Conservation (phyloP, 495 filamentous ascomycete genomes). For the Tuber brumale region DNA sequence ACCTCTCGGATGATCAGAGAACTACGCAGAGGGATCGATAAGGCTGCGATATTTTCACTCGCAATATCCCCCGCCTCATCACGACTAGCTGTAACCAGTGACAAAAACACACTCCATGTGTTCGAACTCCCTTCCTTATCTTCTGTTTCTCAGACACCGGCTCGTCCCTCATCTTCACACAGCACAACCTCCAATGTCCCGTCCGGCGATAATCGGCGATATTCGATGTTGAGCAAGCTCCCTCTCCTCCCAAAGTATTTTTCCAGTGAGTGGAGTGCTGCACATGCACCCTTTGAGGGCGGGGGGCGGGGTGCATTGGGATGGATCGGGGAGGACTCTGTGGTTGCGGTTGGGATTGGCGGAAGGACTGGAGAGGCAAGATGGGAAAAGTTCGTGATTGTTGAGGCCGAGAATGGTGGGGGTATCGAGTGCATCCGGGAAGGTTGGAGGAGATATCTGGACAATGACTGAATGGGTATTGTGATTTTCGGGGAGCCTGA, state of each 20-base stretch:
- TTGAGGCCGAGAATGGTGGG: conserved; percentile 34
- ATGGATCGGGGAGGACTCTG: conserved; percentile 37
- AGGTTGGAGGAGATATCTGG: conserved; percentile 41
- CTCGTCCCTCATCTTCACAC: conserved; percentile 40
- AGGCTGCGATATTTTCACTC: conserved; percentile 76
- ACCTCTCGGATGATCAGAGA: conserved; percentile 76
- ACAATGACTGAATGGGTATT: conserved; percentile 32
- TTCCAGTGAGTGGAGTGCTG: conserved; percentile 41
- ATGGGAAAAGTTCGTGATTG: conserved; percentile 42
- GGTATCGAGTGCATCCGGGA: conserved; percentile 46
- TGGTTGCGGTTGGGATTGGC: conserved; percentile 35
- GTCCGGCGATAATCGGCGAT: conserved; percentile 37
- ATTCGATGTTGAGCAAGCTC: conserved; percentile 35
- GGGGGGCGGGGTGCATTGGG: conserved; percentile 36
- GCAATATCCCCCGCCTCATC: conserved; percentile 74
- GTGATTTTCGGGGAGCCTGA: background rate
- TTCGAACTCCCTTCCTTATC: conserved; percentile 60
- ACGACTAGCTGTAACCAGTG: conserved; percentile 85
- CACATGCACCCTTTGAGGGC: conserved; percentile 40
- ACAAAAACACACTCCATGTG: conserved; percentile 90
- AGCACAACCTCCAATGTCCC: conserved; percentile 18
- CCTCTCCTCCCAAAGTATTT: conserved; percentile 42
- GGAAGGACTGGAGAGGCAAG: conserved; percentile 35
- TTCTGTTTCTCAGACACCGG: conserved; percentile 38
- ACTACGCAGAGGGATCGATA: conserved; percentile 80